Evolutionary conservation across 176 grass and related monocot species (phyloP).

Genomic region (Phragmites australis): DNA sequence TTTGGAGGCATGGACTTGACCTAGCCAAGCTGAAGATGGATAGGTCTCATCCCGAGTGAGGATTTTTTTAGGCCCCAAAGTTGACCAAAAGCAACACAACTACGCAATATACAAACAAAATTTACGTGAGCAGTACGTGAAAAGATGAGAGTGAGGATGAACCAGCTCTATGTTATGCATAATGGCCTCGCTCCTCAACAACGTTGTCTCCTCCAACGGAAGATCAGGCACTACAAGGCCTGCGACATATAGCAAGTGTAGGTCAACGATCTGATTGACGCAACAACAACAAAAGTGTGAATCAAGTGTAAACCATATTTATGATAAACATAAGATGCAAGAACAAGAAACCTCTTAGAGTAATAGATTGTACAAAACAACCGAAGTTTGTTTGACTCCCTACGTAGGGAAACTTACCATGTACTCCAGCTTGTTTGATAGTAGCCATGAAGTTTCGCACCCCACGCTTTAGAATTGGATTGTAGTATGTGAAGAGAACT

Average conservation of each 20-base stretch:
- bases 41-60: not conserved
- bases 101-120: not conserved
- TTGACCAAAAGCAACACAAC: not conserved
- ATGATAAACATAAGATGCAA: not conserved
- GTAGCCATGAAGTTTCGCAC: conserved; percentile 71
- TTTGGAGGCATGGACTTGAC: not conserved
- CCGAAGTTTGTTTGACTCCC: no score
- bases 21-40: conserved; percentile 1
- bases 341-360: not conserved
- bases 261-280: not conserved
- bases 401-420: conserved; percentile 49
- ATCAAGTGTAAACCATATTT: conserved; percentile 1
- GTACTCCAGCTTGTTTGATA: conserved; percentile 60
- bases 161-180: conserved; percentile 85
- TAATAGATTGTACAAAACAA: not conserved
- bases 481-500: conserved; percentile 93
- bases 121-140: not conserved
- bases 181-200: conserved; percentile 65
- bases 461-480: conserved; percentile 81
- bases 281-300: not conserved
- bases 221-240: conserved; percentile 96
- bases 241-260: conserved; percentile 36
- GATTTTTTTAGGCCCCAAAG: not conserved
- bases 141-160: conserved; percentile 29
- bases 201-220: conserved; percentile 78